phyloP scores from a whole-genome alignment of 2,329 filamentous ascomycete genomes.

The Colletotrichum scovillei region DNA sequence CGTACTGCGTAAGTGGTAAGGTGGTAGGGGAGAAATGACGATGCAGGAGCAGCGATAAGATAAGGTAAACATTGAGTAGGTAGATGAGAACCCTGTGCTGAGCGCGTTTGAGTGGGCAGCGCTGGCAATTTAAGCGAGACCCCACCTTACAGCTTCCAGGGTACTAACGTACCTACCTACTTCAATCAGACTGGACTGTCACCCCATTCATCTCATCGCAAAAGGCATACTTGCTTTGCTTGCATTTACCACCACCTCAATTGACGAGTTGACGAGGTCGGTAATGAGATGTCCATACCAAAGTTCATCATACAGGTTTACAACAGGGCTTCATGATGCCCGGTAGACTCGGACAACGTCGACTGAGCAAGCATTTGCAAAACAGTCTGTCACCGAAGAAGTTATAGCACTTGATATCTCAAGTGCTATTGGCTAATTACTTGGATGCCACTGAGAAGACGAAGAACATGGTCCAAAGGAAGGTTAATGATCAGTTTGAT shows the following conservation, averaged over 20 bases:
- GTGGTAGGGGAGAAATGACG: constrained; percentile 13
- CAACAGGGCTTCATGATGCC: background rate
- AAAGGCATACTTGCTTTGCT: background rate
- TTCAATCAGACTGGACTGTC: no score
- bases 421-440: no score
- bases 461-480: background rate
- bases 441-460: background rate
- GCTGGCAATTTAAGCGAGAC: background rate
- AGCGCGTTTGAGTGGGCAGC: background rate
- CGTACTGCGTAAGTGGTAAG: background rate
- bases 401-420: no score
- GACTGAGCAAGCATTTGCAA: no score
- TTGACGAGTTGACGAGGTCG: background rate
- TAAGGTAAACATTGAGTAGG: background rate
- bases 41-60: constrained; percentile 27
- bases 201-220: background rate
- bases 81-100: background rate
- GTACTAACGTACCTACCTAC: background rate
- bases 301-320: background rate
- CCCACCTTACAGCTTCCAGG: background rate
- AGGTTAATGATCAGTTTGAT: background rate
- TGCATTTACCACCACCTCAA: background rate
- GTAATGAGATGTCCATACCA: no score
- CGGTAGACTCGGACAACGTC: no score
- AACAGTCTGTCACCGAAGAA: background rate